phyloP scores from a whole-genome alignment of 768 basidiomycete genomes.

The Chalciporus pseudorubinellus region DNA sequence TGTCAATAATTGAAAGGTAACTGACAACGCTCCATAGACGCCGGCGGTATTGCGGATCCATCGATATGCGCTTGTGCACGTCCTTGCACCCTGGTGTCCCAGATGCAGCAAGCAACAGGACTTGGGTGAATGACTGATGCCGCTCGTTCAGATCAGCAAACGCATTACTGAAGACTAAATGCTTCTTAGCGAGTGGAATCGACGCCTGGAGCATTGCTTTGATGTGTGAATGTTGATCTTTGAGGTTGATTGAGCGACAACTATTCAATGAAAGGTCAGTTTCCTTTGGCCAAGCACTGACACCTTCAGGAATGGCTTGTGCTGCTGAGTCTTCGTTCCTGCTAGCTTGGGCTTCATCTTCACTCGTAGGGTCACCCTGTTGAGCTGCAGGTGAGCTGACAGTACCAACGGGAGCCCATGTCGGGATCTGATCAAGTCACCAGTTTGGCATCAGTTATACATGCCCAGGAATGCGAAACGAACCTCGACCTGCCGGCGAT shows the following conservation, averaged over 20 bases:
- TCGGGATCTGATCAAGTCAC: too few species aligned
- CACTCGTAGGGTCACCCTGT: too few species aligned
- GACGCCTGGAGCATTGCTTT: not conserved
- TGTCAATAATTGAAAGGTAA: not conserved
- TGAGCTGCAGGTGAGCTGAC: too few species aligned
- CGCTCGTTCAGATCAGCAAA: not conserved
- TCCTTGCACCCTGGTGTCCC: not conserved
- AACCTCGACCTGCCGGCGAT: too few species aligned
- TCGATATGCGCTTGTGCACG: not conserved
- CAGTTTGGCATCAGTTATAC: too few species aligned
- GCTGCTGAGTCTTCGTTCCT: too few species aligned
- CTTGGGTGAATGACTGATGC: not conserved
- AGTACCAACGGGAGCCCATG: too few species aligned
- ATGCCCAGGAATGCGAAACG: too few species aligned
- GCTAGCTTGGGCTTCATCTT: too few species aligned
- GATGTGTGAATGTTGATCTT: not conserved
- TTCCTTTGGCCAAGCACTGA: not conserved
- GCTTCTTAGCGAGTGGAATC: not conserved
- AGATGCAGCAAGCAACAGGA: not conserved
- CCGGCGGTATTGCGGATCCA: not conserved
- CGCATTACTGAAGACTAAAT: not conserved
- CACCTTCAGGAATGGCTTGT: too few species aligned
- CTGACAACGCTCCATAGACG: not conserved
- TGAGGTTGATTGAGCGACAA: conserved; percentile 10
- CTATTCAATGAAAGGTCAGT: conserved; percentile 6